Evolutionary conservation across 345 rosid species (phyloP).

Genomic region (Clarkia xantiana): DNA sequence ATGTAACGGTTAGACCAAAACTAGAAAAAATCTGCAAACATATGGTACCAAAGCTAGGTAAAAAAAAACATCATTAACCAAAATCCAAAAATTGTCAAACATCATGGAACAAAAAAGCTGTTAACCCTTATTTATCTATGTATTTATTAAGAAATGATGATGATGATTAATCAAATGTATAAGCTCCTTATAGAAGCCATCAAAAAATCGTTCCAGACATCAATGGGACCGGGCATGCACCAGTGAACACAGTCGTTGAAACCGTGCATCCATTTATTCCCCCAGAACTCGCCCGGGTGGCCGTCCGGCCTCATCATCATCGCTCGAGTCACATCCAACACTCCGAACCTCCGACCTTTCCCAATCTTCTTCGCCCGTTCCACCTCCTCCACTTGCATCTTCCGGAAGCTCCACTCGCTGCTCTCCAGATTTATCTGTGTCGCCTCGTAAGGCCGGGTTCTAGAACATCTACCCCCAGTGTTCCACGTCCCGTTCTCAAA

Average conservation of each 20-base stretch:
- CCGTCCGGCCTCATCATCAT: conserved; percentile 82
- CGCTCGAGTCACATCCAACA: conserved; percentile 48
- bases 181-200: conserved; percentile 28
- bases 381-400: conserved; percentile 37
- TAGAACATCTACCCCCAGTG: conserved; percentile 51
- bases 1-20: no score
- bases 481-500: conserved; percentile 79
- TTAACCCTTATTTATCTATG: background rate
- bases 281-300: conserved; percentile 60
- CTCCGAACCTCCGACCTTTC: conserved; percentile 26
- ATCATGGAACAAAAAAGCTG: no score
- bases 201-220: conserved; percentile 62
- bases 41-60: no score
- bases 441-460: conserved; percentile 34
- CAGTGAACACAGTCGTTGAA: conserved; percentile 72
- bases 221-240: conserved; percentile 87
- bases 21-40: no score
- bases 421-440: conserved; percentile 10
- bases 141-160: no score
- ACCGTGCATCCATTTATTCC: conserved; percentile 70
- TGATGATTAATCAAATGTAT: background rate
- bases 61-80: no score
- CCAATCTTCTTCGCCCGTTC: conserved; percentile 10
- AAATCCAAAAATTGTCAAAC: no score
- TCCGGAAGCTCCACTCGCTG: conserved; percentile 37